Base-by-base conservation (phyloP, 495 filamentous ascomycete species). In the Aspergillus affinis region DNA sequence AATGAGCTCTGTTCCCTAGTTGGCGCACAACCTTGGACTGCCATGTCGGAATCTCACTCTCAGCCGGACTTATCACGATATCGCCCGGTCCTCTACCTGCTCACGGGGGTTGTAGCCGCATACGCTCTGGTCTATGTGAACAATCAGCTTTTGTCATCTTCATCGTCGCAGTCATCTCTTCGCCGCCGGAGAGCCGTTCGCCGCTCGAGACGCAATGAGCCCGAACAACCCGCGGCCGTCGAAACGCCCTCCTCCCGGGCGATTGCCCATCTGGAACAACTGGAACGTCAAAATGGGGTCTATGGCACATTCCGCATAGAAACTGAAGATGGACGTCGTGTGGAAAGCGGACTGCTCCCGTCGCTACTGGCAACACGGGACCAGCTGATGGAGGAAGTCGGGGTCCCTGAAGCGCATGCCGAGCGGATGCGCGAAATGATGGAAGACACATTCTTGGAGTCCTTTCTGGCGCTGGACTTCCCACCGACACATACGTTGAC, bases 301-400 rank as follows among this genome's bases (percentile, higher is more conserved):
- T 81, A 81, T 29, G 78, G 78, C 4, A 81, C 76, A 10, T 81
- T 81, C 30, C 76, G 78, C 17, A 78, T 79, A 47, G 75, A 79
- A 58, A 81, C 77, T 6, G 73, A 78, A 65, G 77, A 78, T 72
- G 75, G 75, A 2, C 68, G 75, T 21, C 69, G 75, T n/a, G 75
- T 81, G 49, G 78, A 81, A 64, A 78, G 76, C 56, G 76, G 78
- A 9, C 62, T 78, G 29, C 69, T 82, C 18, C 80, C 78, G 27
- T 77, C 76, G 10, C 62, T 78, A 13, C 71, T 78, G 13, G 75
- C 73, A 48, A 80, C 78, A 12, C 74, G 76, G 30, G 74, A 79
- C 54, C 78, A 80, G 55, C 67, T 82, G 49, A 77, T 77, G 75
- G 72, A 73, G 56, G 71, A 78, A 53, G 75, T 78, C 5, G 75